Base-by-base conservation (phyloP, 208 protist genomes). In the Leishmania major region DNA sequence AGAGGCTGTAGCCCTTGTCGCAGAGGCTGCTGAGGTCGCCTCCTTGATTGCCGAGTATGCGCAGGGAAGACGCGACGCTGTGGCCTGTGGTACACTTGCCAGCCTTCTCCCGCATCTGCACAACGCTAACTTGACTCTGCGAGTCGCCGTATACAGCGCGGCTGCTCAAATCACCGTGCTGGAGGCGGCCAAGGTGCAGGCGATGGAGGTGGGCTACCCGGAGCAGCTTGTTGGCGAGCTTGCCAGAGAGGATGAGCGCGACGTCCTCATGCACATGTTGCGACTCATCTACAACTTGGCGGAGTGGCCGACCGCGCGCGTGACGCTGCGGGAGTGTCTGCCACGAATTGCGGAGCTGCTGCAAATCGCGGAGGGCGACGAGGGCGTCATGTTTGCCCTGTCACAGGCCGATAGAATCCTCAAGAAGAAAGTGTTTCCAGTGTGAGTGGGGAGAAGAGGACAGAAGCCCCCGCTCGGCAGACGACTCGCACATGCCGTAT, bases 81-180 rank as follows among this genome's bases (percentile, higher is more conserved):
- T 95, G 55, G 51, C 79, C 15, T 78, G 78, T 80, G 64, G 76
- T n/a, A 89, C 94, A 6, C 75, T 96, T 1, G 79, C 70, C 1
- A 84, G 84, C 1, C 86, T 97, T 45, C 51, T 81, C 3, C 90
- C 88, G 17, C 77, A 95, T 78, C 82, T 97, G 75, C 43, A n/a
- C 47, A 84, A 95, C 77, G 74, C 87, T 3, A 93, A 96, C 80
- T 79, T 95, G 69, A 91, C 88, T 55, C 89, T 94, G 59, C 93
- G 94, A 13, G 92, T 93, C 25, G 83, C 88, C 2, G 87, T 95
- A 19, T 90, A 87, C 25, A 85, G 82, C 13, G 92, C 94, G 8
- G 79, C 92, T 28, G 94, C 93, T 62, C 93, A 96, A 75, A 87
- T 96, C 62, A 94, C 93, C 2, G 88, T 97, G 66, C 85, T 93